These are phyloP conservation scores for Nepenthes mirabilis DNA, from an alignment of 148 eudicot species.

Conservation along the genomic window DNA sequence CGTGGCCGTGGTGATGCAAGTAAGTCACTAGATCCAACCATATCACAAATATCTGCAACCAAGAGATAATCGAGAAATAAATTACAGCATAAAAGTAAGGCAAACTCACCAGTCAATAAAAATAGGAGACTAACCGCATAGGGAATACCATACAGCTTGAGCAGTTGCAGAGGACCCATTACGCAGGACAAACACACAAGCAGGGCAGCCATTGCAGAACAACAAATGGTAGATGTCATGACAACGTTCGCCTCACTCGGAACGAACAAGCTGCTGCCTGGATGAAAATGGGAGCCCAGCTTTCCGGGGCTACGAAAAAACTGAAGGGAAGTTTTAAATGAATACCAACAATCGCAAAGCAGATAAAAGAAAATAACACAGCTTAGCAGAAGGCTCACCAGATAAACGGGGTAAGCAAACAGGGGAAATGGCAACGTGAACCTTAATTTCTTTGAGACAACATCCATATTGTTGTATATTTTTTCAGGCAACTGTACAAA, in stretches of 20 bases:
- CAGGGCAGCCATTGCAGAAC: constrained; percentile 61
- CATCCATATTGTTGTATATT: constrained; percentile 36
- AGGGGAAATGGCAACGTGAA: constrained; percentile 62
- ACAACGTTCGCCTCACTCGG: constrained; percentile 45
- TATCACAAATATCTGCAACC: constrained; percentile 50
- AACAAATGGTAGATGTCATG: constrained; percentile 56
- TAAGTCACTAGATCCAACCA: constrained; percentile 82
- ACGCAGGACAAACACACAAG: constrained; percentile 46
- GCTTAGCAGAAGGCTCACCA: constrained; percentile 25
- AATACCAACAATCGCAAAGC: not conserved
- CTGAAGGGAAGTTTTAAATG: constrained; percentile 13
- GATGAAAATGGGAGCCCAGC: constrained; percentile 56
- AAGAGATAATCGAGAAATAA: not conserved
- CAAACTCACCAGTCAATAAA: not conserved
- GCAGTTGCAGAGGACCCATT: constrained; percentile 61
- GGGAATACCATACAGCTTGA: constrained; percentile 67
- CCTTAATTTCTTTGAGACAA: constrained; percentile 34
- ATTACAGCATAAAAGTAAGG: not conserved
- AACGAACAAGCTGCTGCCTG: constrained; percentile 44
- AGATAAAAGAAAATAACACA: not conserved
- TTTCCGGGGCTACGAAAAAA: constrained; percentile 68
- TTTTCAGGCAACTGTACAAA: constrained; percentile 38
- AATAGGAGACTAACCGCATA: constrained; percentile 32
- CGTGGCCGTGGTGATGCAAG: constrained; percentile 81
- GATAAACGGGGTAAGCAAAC: constrained; percentile 63